These are phyloP conservation scores for Paraconiothyrium sp. DNA, from an alignment of 2,329 filamentous ascomycete species.

Conservation along the genomic window DNA sequence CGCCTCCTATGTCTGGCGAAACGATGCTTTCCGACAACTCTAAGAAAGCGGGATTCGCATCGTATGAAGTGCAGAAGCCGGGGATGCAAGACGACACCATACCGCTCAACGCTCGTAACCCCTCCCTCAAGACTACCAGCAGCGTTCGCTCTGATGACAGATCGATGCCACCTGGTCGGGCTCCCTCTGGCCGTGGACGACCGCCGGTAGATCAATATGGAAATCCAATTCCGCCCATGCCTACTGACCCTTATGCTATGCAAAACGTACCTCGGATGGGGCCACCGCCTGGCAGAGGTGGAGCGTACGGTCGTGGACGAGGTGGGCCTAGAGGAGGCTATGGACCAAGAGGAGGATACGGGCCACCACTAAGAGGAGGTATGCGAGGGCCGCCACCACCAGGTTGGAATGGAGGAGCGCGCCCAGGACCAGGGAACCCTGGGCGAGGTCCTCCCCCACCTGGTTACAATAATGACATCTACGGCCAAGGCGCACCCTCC, in stretches of 20 bases:
- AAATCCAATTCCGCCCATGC: conserved; percentile 62
- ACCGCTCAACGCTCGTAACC: conserved; percentile 73
- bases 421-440: conserved; percentile 39
- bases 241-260: conserved; percentile 56
- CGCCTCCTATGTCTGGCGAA: conserved; percentile 57
- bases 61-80: conserved; percentile 70
- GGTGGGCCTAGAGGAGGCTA: conserved; percentile 51
- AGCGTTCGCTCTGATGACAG: conserved; percentile 53
- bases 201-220: conserved; percentile 71
- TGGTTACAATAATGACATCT: conserved; percentile 50
- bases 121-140: conserved; percentile 66
- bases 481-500: conserved; percentile 53
- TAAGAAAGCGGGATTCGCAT: conserved; percentile 64
- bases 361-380: conserved; percentile 46
- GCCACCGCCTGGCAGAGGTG: conserved; percentile 53
- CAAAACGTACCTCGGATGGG: conserved; percentile 50
- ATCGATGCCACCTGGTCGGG: conserved; percentile 48
- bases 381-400: conserved; percentile 53
- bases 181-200: conserved; percentile 47
- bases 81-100: conserved; percentile 73
- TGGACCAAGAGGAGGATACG: conserved; percentile 48
- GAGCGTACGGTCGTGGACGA: conserved; percentile 48
- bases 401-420: conserved; percentile 52
- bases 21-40: conserved; percentile 9
- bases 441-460: conserved; percentile 55